Base-by-base conservation (phyloP, 331 rosid species). In the Telfairia occidentalis region DNA sequence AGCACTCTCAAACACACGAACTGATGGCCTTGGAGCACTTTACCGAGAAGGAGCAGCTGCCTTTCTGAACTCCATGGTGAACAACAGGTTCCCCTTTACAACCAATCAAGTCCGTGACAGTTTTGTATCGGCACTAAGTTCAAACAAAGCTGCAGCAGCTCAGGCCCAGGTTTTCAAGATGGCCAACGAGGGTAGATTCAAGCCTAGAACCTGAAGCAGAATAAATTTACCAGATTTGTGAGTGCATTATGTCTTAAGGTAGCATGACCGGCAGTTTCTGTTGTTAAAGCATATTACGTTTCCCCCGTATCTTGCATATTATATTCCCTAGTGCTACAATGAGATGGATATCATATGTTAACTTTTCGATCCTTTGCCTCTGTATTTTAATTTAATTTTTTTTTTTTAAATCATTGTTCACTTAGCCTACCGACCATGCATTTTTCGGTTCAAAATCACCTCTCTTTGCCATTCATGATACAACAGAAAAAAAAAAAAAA, bases 131-230 rank as follows among this genome's bases (percentile, higher is more conserved):
- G 79, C 79, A 37, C 49, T 76, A 10, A 42, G 74, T 74, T 76
- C 79, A 32, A 48, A 76, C 79, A 48, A 32, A 43, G 79, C 79
- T n/a, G 79, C 79, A 32, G 73, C 48, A 61, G 61, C 73, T 28
- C 79, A 76, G 34, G 74, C 79, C 29, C 74, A 49, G 23, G 64
- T 61, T 24, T 76, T 76, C 73, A 26, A 76, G 79, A 26, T 76
- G 79, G 74, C 79, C 48, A 76, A 76, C 26, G 79, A 76, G 54
- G 79, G 79, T 3, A 76, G 49, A 63, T 50, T 76, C 74, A 61
- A 76, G 73, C 79, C 79, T 60, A 61, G 60, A 63, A 32, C 45
- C 74, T 76, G 79, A 76, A 29, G 64, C 38, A 61, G 73, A 45
- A 60, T 29, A 13, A 69, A 21, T 69, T 69, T 42, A 69, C 29